Evolutionary conservation across 1,139 yeast genomes (phyloP), one percentile per base, ranked within the genome.

Genomic region (Groenewaldozyma auringiensis): DNA sequence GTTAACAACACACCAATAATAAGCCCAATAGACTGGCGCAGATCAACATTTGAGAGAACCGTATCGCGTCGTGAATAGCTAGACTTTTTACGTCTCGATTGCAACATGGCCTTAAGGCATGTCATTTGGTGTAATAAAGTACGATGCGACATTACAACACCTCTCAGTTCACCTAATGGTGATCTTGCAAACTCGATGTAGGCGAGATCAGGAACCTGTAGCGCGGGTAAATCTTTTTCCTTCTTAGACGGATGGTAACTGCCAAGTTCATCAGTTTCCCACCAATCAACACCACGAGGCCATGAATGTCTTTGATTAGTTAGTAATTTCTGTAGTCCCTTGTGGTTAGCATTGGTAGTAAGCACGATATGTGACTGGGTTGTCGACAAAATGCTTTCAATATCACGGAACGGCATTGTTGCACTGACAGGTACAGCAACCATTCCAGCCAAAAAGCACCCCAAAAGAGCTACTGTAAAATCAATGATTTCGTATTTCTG

Each of bases 371-470:
- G 88, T 0, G 94, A 74, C 50, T 82, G 85, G 0, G 97, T 86
- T 41, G 77, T 72, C 43, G 75, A 75, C 60, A 92, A 75, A 37
- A 89, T 83, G 49, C 79, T 81, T 18, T 80, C 71, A 44, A 86
- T 79, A 54, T 87, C 95, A 21, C 79, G 74, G 38, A 83, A 78
- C 13, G 78, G 72, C 1, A 67, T 60, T 45, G 83, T 83, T 44
- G 88, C 83, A 45, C 85, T 84, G 39, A 88, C 78, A 0, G 98
- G 98, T 9, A 94, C 94, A 0, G 97, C 97, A 1, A 94, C 89
- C 35, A 87, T 85, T 1, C 95, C 96, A 0, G 96, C 95, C 52
- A 92, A 70, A 57, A 92, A 87, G 61, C 97, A 89, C 2, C 96
- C 98, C 60, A 87, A 75, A 16, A 94, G 64, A 0, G 97, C 95